Evolutionary conservation across 2,329 filamentous ascomycete species (phyloP), one percentile per base, ranked within the genome.

Genomic region (Aureobasidium uvarum): DNA sequence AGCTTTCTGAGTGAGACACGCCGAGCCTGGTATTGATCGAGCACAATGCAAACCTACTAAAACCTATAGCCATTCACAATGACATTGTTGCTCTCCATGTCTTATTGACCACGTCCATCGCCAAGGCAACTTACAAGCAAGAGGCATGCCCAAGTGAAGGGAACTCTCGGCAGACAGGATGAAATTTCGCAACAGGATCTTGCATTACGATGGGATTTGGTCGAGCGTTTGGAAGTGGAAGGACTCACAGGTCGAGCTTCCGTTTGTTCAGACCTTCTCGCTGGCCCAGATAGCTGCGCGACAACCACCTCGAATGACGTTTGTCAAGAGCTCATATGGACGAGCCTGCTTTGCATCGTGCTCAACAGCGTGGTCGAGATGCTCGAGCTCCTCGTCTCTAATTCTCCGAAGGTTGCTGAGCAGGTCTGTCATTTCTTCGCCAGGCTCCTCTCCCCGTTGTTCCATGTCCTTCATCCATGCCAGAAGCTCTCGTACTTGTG

Each of bases 321-420:
- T 90, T 0, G 92, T 96, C 68, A 99, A 80, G 64, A 96, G 78
- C 81, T 94, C 93, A 76, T 98, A 94, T 36, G 94, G 93, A 76
- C 88, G 86, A 6, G 95, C 95, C 78, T 92, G 87, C 77, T 95
- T 92, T 2, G 93, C 89, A 79, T 98, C 94, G 73, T 98, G 89
- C 75, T 95, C 89, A 23, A 99, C 89, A 0, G 95, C 95, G 79
- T 96, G 90, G 76, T 99, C 95, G 69, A 99, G 79, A 81, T 99
- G 95, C 81, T 99, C 95, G 66, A 99, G 79, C 79, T 99, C 95
- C 79, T 99, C 95, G 74, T 99, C 95, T 28, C 95, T 83, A 73
- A 97, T 97, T 72, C 88, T 82, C 72, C 93, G 85, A 69, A 98
- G 83, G 31, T 90, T 91, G 41, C 79, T 76, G 43, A 96, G 81